Evolutionary conservation across 1,139 yeast species (phyloP).

Genomic region (Wickerhamomyces sp.): DNA sequence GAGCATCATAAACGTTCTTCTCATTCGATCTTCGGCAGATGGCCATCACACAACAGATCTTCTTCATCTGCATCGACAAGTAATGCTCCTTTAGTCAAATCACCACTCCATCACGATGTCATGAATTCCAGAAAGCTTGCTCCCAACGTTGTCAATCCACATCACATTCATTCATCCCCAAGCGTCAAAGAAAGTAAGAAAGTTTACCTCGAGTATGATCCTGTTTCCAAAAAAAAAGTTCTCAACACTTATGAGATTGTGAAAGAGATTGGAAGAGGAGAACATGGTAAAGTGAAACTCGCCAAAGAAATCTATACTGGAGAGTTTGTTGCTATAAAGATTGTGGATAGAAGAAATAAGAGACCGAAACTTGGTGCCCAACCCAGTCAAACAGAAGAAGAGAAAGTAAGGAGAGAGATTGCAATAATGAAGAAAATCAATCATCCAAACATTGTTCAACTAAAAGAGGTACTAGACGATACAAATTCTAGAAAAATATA

Average conservation of each 20-base stretch:
- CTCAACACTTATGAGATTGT: constrained; percentile 89
- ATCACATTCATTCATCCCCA: constrained; percentile 23
- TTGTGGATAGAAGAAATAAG: constrained; percentile 76
- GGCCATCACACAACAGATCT: constrained; percentile 2
- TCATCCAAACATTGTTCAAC: constrained; percentile 85
- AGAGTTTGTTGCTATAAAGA: constrained; percentile 85
- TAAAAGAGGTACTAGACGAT: constrained; percentile 90
- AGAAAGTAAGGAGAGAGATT: constrained; percentile 80
- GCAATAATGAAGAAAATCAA: constrained; percentile 94
- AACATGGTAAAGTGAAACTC: constrained; percentile 94
- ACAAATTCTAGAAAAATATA: constrained; percentile 78
- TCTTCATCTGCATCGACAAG: constrained; percentile 1
- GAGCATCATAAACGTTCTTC: constrained; percentile 12
- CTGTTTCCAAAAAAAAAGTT: constrained; percentile 75
- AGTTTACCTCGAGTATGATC: constrained; percentile 84
- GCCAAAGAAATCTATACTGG: constrained; percentile 70
- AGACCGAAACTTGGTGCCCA: constrained; percentile 38
- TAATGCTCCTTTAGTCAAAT: constrained; percentile 10
- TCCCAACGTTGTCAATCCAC: constrained; percentile 19
- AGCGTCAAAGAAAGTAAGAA: constrained; percentile 79
- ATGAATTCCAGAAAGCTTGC: constrained; percentile 14
- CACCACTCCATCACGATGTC: constrained; percentile 11
- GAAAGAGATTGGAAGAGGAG: constrained; percentile 88
- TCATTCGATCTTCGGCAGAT: constrained; percentile 12
- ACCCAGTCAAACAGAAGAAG: constrained; percentile 27